Evolutionary conservation across 441 rosid genomes (phyloP).

Genomic region (Cnidoscolus chayamansa): DNA sequence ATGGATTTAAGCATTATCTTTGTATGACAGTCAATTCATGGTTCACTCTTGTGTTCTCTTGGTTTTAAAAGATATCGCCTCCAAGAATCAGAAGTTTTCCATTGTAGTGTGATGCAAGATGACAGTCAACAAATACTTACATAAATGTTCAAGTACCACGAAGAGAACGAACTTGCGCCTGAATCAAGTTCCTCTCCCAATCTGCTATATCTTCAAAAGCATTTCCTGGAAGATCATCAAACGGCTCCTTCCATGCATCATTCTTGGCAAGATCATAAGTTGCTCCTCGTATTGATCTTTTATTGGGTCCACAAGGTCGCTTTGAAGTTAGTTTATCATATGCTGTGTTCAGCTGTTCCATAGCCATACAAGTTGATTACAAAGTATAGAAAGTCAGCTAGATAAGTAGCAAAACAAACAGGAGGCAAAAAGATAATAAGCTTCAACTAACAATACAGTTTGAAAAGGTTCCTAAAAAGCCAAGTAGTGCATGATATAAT

Average conservation of each 20-base stretch:
- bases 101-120: not conserved
- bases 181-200: constrained; percentile 85
- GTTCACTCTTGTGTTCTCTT: not conserved
- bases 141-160: constrained; percentile 47
- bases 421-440: not conserved
- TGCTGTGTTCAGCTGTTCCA: constrained; percentile 60
- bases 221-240: constrained; percentile 69
- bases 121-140: constrained; percentile 5
- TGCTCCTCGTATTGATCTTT: constrained; percentile 68
- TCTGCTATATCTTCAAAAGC: constrained; percentile 76
- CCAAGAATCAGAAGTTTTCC: not conserved
- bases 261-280: constrained; percentile 83
- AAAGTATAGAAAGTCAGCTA: not conserved
- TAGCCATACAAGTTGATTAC: constrained; percentile 13
- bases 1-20: not conserved
- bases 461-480: not conserved
- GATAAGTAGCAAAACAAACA: not conserved
- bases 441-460: not conserved
- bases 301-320: constrained; percentile 86
- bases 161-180: constrained; percentile 52
- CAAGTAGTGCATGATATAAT: not conserved
- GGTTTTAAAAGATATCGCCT: not conserved
- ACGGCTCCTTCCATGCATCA: constrained; percentile 73
- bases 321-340: constrained; percentile 61
- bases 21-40: not conserved